phyloP scores from a whole-genome alignment of 805 yeast genomes.

The Lipomyces mesembrius region DNA sequence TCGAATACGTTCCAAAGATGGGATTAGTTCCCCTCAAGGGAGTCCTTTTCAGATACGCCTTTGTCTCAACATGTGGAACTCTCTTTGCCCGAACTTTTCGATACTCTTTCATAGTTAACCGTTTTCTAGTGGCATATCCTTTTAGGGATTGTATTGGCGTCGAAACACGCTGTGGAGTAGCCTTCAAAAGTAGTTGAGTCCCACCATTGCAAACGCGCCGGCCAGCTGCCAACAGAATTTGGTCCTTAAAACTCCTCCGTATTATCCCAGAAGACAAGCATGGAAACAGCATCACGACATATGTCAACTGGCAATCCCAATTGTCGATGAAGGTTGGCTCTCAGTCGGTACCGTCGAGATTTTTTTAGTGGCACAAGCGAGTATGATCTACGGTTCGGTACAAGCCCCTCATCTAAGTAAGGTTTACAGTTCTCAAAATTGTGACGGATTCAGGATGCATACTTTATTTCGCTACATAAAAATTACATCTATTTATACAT shows the following conservation, averaged over 20 bases:
- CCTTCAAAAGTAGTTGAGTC: not conserved
- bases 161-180: not conserved
- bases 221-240: not conserved
- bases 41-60: constrained; percentile 17
- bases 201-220: not conserved
- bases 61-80: constrained; percentile 27
- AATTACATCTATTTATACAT: not conserved
- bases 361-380: not conserved
- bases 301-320: not conserved
- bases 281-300: not conserved
- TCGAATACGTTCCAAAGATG: constrained; percentile 27
- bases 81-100: constrained; percentile 24
- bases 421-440: no score
- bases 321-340: not conserved
- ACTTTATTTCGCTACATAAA: no score
- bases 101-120: constrained; percentile 22
- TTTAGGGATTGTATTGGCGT: not conserved
- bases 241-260: not conserved
- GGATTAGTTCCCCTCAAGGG: constrained; percentile 22
- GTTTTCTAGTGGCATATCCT: constrained; percentile 2
- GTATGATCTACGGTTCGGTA: not conserved
- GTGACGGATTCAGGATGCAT: no score
- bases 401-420: no score
- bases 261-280: not conserved
- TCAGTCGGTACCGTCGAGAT: no score